These are phyloP conservation scores for Teunomyces atbi DNA, from an alignment of 805 yeast species.

Conservation along the genomic window DNA sequence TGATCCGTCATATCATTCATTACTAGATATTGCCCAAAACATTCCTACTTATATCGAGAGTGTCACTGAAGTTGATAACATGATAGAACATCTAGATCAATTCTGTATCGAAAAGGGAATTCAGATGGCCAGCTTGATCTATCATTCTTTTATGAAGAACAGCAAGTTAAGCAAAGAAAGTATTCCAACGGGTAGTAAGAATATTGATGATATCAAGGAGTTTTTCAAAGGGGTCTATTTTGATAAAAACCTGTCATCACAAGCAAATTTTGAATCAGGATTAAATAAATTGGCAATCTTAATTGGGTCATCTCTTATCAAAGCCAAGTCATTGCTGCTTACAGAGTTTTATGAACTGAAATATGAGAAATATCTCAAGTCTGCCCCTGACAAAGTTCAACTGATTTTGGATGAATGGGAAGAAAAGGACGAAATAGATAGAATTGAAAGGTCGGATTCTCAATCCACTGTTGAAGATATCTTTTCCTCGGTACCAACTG, in stretches of 20 bases:
- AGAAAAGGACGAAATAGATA: not conserved
- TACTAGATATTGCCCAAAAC: conserved; percentile 12
- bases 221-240: not conserved
- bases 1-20: conserved; percentile 7
- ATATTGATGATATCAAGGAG: conserved; percentile 8
- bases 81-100: conserved; percentile 29
- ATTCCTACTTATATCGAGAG: conserved; percentile 16
- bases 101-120: conserved; percentile 18
- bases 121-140: conserved; percentile 12
- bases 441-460: not conserved
- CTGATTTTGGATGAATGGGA: conserved; percentile 7
- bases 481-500: not conserved
- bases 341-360: not conserved
- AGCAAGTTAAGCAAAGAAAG: conserved; percentile 14
- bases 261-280: not conserved
- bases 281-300: conserved; percentile 8
- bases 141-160: conserved; percentile 16
- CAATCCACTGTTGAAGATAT: not conserved
- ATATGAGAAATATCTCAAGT: conserved; percentile 1
- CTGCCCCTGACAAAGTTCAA: conserved; percentile 5
- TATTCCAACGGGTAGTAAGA: conserved; percentile 4
- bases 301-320: conserved; percentile 12
- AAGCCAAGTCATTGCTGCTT: conserved; percentile 8
- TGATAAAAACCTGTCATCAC: not conserved
- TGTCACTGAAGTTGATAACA: conserved; percentile 28